Base-by-base conservation (phyloP, 2,329 filamentous ascomycete species). In the Exserohilum rostratum region DNA sequence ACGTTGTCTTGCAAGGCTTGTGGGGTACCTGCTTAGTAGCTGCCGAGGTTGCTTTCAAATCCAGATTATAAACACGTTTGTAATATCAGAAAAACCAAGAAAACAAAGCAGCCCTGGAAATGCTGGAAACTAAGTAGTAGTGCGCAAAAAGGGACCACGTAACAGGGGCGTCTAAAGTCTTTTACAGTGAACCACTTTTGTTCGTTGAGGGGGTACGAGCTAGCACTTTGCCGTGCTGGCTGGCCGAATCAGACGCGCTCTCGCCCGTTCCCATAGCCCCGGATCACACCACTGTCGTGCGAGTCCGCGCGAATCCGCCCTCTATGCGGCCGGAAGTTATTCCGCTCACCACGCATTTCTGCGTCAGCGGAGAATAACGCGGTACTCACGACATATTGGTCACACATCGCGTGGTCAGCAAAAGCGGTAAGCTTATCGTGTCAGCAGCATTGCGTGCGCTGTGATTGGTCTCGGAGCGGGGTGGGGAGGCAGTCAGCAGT, bases 201-300 rank as follows among this genome's bases (percentile, higher is more conserved):
- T 7, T 25, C 22, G 22, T 25, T 34, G 13, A 15, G 31, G 15
- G 10, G 33, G 33, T 17, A 3, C 2, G 12, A 45, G 4, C 20
- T 15, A n/a, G n/a, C 22, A 25, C n/a, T 34, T 11, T 18, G 38
- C 20, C 22, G 11, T 30, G 34, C n/a, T 40, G 46, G 44, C 53
- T n/a, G 34, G 27, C 46, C 31, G 46, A 13, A 40, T 18, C 29
- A 25, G 20, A 18, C 38, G 20, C 31, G 22, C 22, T 25, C 30
- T 50, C 33, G 48, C 7, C 25, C 29, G 39, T 18, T 33, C 33
- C n/a, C 20, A 33, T 46, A 3, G 4, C 37, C 18, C 13, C 30
- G n/a, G 33, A 60, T 68, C 65, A 68, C 60, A 64, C 65, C 65
- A 68, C 62, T 20, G 51, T 66, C 57, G 62, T 51, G 49, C 53